These are phyloP conservation scores for Yamadazyma kitorensis DNA, from an alignment of 805 yeast genomes.

Conservation along the genomic window DNA sequence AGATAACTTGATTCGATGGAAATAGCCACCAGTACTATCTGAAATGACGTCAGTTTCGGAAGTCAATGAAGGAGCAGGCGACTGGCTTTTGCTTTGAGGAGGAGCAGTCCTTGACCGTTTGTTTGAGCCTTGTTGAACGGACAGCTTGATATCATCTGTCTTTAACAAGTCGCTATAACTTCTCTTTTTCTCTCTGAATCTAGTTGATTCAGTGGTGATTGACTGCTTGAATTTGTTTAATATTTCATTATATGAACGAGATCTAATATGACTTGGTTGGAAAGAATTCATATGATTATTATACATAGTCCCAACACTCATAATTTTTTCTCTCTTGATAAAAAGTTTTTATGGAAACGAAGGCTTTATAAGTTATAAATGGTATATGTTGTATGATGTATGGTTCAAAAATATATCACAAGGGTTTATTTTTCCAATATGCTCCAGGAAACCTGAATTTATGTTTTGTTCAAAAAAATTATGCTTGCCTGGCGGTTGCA, in stretches of 20 bases:
- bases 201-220: slow-evolving; percentile 11
- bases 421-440: no score
- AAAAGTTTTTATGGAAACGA: no score
- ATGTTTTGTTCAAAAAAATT: no score
- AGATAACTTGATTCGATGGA: background rate
- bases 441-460: no score
- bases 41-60: no score
- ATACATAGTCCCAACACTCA: slow-evolving; percentile 35
- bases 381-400: no score
- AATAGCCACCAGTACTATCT: no score
- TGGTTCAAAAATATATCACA: no score
- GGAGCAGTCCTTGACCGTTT: slow-evolving; percentile 48
- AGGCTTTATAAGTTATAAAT: no score
- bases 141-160: slow-evolving; percentile 7
- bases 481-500: no score
- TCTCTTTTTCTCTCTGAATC: slow-evolving; percentile 22
- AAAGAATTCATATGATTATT: slow-evolving; percentile 30
- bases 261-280: slow-evolving; percentile 27
- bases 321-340: slow-evolving; percentile 11
- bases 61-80: slow-evolving; percentile 10
- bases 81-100: slow-evolving; percentile 34
- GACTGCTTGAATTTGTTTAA: slow-evolving; percentile 24
- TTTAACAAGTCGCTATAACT: slow-evolving; percentile 23
- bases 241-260: slow-evolving; percentile 35
- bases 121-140: slow-evolving; percentile 4